Base-by-base conservation (phyloP, 1,284 basidiomycete genomes). In the Apiotrichum laibachii region DNA sequence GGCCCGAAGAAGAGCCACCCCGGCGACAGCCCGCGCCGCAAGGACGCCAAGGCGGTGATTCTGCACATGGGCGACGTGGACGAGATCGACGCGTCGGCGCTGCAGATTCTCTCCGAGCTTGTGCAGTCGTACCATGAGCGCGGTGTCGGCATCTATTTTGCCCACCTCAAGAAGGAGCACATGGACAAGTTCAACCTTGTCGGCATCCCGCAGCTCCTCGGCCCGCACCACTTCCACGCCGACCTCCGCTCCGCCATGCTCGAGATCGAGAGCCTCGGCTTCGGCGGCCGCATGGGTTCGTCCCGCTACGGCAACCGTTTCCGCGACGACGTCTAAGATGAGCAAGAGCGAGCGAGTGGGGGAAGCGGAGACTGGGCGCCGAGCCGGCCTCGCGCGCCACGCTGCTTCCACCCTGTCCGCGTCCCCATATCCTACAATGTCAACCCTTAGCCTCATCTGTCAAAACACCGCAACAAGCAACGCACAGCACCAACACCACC, bases 1-100 rank as follows among this genome's bases (percentile, higher is more conserved):
- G 91, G 91, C 11, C 78, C 84, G 34, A 81, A 84, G 54, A 85
- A 82, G 64, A 85, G 82, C 39, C 93, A 96, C 78, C 92, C 93
- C 0, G 91, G 90, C 2, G 92, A 95, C 62, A 85, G 83, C 57
- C 92, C 92, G 0, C 81, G 85, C 19, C 81, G 92, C 62, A 84
- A 85, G 60, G 83, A 88, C 57, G 88, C 92, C 5, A 85, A 84
- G 39, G 85, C 86, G 0, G 78, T 96, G 34, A 88, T 95, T 16
- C 90, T 95, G 78, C 92, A 96, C 71, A 84, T 94, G 81, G 86
- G 88, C 12, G 93, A 81, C 59, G 79, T 80, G 5, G 90, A 92
- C 61, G 83, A 80, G 21, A 86, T 88, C 62, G 91, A 93, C 73
- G 90, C 91, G 12, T 91, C 89, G 88, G 92, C 92, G 13, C 83